These are phyloP conservation scores for Solanum pinnatisectum DNA, from an alignment of 257 asterid genomes.

Conservation along the genomic window DNA sequence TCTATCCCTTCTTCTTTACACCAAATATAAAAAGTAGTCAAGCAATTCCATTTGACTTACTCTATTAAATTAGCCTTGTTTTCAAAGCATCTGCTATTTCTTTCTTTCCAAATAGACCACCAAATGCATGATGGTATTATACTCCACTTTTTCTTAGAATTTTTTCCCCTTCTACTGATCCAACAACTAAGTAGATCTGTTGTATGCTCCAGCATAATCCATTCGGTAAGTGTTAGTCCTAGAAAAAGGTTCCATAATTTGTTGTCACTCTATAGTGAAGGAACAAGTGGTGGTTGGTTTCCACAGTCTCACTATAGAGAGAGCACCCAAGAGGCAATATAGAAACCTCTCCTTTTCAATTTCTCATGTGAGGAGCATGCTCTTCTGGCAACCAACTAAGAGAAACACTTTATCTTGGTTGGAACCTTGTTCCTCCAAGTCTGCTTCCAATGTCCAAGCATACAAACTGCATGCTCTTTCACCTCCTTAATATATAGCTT, in stretches of 20 bases:
- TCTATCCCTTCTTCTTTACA: not conserved
- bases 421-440: not conserved
- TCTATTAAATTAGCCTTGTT: not conserved
- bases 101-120: not conserved
- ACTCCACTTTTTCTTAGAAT: not conserved
- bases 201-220: not conserved
- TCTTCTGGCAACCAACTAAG: not conserved
- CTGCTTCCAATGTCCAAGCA: not conserved
- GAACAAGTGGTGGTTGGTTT: not conserved
- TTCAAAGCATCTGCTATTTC: not conserved
- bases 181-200: not conserved
- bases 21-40: not conserved
- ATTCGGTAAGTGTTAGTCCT: not conserved
- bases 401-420: not conserved
- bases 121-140: not conserved
- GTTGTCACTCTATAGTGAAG: not conserved
- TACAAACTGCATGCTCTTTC: not conserved
- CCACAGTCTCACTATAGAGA: not conserved
- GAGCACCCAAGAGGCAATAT: not conserved
- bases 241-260: not conserved
- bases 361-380: not conserved
- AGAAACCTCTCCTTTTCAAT: not conserved
- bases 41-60: not conserved
- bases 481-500: not conserved
- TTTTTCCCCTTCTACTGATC: not conserved